These are phyloP conservation scores for Lichtheimia ramosa DNA, from an alignment of 371 early-diverging fungal species.

Conservation along the genomic window DNA sequence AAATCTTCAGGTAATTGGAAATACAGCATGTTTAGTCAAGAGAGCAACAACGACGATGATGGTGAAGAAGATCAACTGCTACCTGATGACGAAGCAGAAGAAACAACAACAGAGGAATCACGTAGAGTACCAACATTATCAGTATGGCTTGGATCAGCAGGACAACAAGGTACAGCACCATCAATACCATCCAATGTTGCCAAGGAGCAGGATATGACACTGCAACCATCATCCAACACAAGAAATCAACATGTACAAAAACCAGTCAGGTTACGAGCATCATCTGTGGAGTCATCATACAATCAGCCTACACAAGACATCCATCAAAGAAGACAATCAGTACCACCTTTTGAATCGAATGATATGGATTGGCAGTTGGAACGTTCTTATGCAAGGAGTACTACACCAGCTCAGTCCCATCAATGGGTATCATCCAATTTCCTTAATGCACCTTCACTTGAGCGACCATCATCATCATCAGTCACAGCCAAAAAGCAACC, in stretches of 20 bases:
- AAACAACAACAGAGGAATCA: not conserved
- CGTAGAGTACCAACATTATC: not conserved
- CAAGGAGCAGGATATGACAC: not conserved
- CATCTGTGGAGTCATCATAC: no score
- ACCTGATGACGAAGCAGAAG: not conserved
- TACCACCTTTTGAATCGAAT: not conserved
- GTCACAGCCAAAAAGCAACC: not conserved
- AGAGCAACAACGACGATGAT: not conserved
- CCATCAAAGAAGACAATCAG: not conserved
- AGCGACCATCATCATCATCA: no score
- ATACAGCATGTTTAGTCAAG: slow-evolving; percentile 14
- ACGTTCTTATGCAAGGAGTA: not conserved
- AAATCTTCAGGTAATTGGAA: slow-evolving; percentile 4
- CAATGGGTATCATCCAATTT: not conserved
- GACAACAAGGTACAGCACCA: not conserved
- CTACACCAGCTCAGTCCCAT: not conserved
- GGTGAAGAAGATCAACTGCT: slow-evolving; percentile 6
- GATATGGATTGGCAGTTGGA: not conserved
- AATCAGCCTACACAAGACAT: not conserved
- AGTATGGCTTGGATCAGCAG: not conserved
- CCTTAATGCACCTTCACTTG: no score
- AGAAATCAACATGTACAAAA: no score
- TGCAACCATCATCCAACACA: no score
- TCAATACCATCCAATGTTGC: not conserved
- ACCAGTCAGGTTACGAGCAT: not conserved